Evolutionary conservation across 192 early-diverging fungal species (phyloP).

Genomic region (Coemansia sp.): DNA sequence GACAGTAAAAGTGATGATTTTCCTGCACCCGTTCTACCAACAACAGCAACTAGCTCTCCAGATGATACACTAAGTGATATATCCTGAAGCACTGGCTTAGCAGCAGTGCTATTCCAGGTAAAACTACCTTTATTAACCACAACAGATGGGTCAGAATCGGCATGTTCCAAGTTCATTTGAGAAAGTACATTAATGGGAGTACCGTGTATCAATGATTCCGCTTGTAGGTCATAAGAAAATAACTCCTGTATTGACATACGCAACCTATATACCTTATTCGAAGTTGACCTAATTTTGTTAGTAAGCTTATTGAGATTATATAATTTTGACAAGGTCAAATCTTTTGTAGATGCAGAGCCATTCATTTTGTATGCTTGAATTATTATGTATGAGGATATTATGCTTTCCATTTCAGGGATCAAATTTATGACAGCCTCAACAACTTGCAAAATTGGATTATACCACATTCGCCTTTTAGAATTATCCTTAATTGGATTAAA

Average conservation of each 20-base stretch:
- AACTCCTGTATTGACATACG: too few species aligned
- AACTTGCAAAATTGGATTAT: background rate
- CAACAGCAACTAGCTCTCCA: conserved; percentile 66
- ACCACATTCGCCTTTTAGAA: background rate
- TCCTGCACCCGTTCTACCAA: conserved; percentile 75
- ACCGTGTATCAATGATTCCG: too few species aligned
- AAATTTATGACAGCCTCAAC: background rate
- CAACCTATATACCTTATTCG: too few species aligned
- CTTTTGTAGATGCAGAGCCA: background rate
- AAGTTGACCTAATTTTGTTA: background rate
- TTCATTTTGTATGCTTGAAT: background rate
- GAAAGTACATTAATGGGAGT: too few species aligned
- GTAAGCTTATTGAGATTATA: background rate
- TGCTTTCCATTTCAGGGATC: background rate
- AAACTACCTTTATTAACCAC: too few species aligned
- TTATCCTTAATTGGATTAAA: background rate
- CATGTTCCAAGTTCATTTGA: too few species aligned
- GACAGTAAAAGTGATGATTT: conserved; percentile 76
- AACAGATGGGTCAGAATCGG: too few species aligned
- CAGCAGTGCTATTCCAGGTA: too few species aligned
- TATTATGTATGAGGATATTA: conserved; percentile 1
- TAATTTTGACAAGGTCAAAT: background rate
- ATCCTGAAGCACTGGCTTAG: conserved; percentile 12
- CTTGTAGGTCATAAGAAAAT: too few species aligned
- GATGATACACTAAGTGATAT: conserved; percentile 54